Base-by-base conservation (phyloP, 768 basidiomycete genomes). In the Amanita phalloides region DNA sequence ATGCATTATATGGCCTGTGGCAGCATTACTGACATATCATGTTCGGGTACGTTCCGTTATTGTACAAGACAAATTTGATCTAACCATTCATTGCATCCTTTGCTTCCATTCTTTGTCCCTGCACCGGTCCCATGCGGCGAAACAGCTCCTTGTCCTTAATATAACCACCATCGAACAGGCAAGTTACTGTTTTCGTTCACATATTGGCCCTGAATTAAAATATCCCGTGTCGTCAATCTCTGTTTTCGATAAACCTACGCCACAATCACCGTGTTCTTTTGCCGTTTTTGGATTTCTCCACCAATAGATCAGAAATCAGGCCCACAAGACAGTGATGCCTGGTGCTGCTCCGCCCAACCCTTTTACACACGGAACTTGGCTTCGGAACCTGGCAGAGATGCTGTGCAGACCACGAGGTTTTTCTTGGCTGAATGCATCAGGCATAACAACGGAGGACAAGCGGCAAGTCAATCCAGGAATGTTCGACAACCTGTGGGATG, bases 131-230 rank as follows among this genome's bases (percentile, higher is more conserved):
- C 36, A 45, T 43, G 28, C 41, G 50, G 42, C 46, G 52, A 43
- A 47, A 54, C 49, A 90, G 85, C 74, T 97, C 45, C 68, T 95
- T 49, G 63, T 92, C 30, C 71, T 92, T 56, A 94, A 95, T 65
- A 75, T 91, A 33, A 96, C 94, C 7, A 97, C 93, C n/a, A 92
- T 97, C 55, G 94, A 97, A 70, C 90, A 92, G 77, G 86, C 87
- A 64, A 66, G 80, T 50, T 32, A 26, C 20, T 17, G 11, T 17
- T 62, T 42, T 48, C 32, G 26, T 14, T 32, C 59, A 49, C 51
- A 23, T 26, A 47, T 48, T 41, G 23, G 39, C 32, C 21, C 20
- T 41, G 45, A 21, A 37, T 37, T 38, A 37, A 44, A 51, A 37
- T 39, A 25, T 25, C 17, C 7, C n/a, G 13, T 33, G 33, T 33